Conservation (phyloP, 1,139 yeast species). For the Hyphopichia fennica region DNA sequence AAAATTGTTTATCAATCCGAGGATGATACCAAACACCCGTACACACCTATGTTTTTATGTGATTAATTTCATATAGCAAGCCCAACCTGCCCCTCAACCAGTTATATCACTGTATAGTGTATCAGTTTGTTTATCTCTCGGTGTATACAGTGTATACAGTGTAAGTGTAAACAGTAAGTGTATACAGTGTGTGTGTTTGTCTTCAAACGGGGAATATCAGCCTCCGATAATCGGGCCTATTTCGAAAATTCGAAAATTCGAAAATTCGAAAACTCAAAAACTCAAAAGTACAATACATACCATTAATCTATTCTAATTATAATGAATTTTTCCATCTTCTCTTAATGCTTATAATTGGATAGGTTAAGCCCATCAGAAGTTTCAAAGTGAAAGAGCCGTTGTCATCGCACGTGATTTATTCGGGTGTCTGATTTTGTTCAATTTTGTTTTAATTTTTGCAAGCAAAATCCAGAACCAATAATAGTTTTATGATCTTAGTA, state of each 20-base stretch:
- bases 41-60: neutral
- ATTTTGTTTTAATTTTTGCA: too few relatives aligned
- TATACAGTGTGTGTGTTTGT: too few relatives aligned
- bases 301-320: too few relatives aligned
- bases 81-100: neutral
- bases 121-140: neutral
- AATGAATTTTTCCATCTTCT: too few relatives aligned
- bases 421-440: too few relatives aligned
- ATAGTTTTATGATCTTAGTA: too few relatives aligned
- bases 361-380: neutral
- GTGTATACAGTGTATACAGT: neutral
- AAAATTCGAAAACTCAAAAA: neutral
- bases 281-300: neutral
- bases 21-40: too few relatives aligned
- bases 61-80: neutral
- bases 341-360: neutral
- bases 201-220: neutral
- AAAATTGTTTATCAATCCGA: too few relatives aligned
- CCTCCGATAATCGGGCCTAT: constrained; percentile 3
- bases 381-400: neutral
- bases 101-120: neutral
- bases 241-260: neutral
- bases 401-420: neutral
- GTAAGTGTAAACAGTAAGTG: too few relatives aligned
- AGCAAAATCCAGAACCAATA: too few relatives aligned